Percentiles rank a stretch among this genome's conserved stretches.
phyloP scores from a whole-genome alignment of 225 moss, liverwort and hornwort genomes.

The Polytrichum commune region DNA sequence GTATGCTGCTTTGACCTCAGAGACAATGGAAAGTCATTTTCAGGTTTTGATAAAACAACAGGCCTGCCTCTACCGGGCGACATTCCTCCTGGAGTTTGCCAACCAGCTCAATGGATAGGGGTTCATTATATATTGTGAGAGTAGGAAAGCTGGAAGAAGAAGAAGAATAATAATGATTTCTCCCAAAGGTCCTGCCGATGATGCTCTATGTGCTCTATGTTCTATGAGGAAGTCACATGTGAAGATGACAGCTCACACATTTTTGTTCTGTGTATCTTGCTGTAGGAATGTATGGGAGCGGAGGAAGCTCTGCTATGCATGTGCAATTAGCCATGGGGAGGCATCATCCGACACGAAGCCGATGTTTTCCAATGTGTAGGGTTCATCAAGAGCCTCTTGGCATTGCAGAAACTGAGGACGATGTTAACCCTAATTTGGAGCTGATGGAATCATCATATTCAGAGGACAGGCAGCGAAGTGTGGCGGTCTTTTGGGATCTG shows the following conservation, averaged over 20 bases:
- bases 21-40: conserved; percentile 61
- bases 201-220: conserved; percentile 31
- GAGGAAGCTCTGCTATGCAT: too few relatives aligned
- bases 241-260: conserved; percentile 22
- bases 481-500: conserved; percentile 89
- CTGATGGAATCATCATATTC: background rate
- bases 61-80: conserved; percentile 47
- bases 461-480: conserved; percentile 38
- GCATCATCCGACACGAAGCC: too few relatives aligned
- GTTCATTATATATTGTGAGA: conserved; percentile 50
- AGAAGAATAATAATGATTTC: conserved; percentile 14
- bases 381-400: too few relatives aligned
- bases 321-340: too few relatives aligned
- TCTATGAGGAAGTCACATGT: conserved; percentile 48
- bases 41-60: conserved; percentile 56
- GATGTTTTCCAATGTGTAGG: too few relatives aligned
- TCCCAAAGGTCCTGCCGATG: too few relatives aligned
- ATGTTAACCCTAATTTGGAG: too few relatives aligned
- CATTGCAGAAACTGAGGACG: too few relatives aligned
- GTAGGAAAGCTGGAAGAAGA: conserved; percentile 58
- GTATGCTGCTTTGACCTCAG: conserved; percentile 64
- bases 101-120: conserved; percentile 44
- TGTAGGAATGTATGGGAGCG: too few relatives aligned
- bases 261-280: too few relatives aligned
- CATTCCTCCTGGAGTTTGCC: conserved; percentile 57